These are phyloP conservation scores for Buddleja alternifolia DNA, from an alignment of 257 asterid genomes.

Conservation along the genomic window DNA sequence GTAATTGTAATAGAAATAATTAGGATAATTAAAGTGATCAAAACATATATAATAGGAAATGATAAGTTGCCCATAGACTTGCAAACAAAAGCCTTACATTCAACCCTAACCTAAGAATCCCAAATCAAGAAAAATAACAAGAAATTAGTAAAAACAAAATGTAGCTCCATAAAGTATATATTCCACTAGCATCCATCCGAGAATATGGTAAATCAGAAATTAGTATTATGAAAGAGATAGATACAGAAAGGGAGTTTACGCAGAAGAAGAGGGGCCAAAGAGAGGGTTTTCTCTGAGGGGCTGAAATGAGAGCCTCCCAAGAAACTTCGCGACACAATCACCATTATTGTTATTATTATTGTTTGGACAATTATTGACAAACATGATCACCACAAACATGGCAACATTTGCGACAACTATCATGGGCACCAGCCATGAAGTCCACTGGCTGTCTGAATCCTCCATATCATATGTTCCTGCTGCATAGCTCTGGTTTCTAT, in stretches of 20 bases:
- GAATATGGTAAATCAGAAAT: slow-evolving; percentile 1
- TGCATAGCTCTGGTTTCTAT: slow-evolving; percentile 42
- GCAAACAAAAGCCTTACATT: slow-evolving; percentile 18
- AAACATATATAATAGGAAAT: not conserved
- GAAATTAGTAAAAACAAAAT: not conserved
- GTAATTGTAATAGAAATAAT: not conserved
- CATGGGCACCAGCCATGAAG: slow-evolving; percentile 94
- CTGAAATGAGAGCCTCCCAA: slow-evolving; percentile 92
- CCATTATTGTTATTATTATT: slow-evolving; percentile 40
- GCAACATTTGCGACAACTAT: slow-evolving; percentile 84
- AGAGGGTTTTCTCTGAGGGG: slow-evolving; percentile 93
- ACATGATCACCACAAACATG: slow-evolving; percentile 82
- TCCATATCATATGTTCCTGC: slow-evolving; percentile 52
- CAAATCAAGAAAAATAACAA: not conserved
- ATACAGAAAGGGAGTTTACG: slow-evolving; percentile 44
- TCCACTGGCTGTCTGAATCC: slow-evolving; percentile 76
- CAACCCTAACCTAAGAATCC: slow-evolving; percentile 24
- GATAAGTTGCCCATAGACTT: too few relatives aligned
- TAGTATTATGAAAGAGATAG: not conserved
- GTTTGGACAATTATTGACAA: slow-evolving; percentile 81
- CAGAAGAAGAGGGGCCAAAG: slow-evolving; percentile 85
- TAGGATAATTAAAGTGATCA: not conserved
- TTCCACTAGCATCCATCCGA: not conserved
- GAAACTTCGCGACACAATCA: slow-evolving; percentile 74
- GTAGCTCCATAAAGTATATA: not conserved